Evolutionary conservation across 2,329 filamentous ascomycete genomes (phyloP).

Genomic region (Cryphonectria parasitica): DNA sequence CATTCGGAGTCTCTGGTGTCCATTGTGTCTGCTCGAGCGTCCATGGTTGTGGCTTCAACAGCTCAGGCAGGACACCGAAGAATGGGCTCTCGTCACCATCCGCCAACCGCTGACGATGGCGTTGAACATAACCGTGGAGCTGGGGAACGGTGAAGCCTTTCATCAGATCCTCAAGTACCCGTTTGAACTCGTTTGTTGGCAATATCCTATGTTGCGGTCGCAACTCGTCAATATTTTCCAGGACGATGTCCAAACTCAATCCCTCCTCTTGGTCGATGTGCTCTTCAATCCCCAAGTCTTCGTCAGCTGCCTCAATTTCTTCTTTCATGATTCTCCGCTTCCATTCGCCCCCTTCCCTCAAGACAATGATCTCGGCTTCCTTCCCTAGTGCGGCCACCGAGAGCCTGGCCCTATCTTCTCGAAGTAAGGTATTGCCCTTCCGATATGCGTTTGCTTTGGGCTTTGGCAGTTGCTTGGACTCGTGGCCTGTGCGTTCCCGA

Average conservation of each 20-base stretch:
- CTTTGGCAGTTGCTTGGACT: background rate
- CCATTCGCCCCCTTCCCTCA: slow-evolving; percentile 42
- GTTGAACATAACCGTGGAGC: slow-evolving; percentile 45
- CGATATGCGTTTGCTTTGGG: slow-evolving; percentile 19
- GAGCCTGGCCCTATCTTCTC: slow-evolving; percentile 32
- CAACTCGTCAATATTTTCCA: slow-evolving; percentile 53
- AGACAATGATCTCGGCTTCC: slow-evolving; percentile 51
- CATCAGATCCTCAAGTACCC: slow-evolving; percentile 43
- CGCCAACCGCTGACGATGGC: slow-evolving; percentile 10
- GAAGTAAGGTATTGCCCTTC: slow-evolving; percentile 25
- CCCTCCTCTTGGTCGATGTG: slow-evolving; percentile 33
- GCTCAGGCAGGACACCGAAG: background rate
- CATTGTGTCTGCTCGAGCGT: slow-evolving; percentile 46
- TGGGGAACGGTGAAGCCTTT: slow-evolving; percentile 53
- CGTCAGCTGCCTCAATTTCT: background rate
- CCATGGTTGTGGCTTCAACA: slow-evolving; percentile 41
- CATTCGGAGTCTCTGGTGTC: slow-evolving; percentile 40
- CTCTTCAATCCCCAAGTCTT: slow-evolving; percentile 16
- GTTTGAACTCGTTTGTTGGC: slow-evolving; percentile 45
- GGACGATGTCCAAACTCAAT: slow-evolving; percentile 40
- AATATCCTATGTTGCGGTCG: slow-evolving; percentile 49
- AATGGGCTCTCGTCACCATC: slow-evolving; percentile 22
- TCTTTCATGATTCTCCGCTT: slow-evolving; percentile 15
- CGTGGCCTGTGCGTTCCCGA: background rate
- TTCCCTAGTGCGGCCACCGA: slow-evolving; percentile 42